Evolutionary conservation across 495 filamentous ascomycete species (phyloP), one percentile per base, ranked within the genome.

Genomic region (Sordaria brevicollis): DNA sequence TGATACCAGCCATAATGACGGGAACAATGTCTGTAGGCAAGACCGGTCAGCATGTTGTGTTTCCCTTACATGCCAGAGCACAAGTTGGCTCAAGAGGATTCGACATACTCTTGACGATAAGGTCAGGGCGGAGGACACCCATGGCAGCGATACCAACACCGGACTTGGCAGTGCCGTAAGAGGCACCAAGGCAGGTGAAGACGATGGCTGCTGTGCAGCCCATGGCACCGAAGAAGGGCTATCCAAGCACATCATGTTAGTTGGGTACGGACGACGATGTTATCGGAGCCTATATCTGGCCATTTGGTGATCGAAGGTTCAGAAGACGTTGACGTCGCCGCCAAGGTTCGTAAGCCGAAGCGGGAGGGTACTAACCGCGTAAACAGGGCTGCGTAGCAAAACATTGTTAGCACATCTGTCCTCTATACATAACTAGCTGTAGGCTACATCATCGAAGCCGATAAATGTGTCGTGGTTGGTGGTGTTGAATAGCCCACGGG

Each of bases 1-100:
- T 97, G 84, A 99, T 99, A 98, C 95, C 95, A 86, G 95, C 95
- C 95, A 99, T 99, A 88, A 99, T 96, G 82, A 99, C 95, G 78
- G 95, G 95, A 71, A 99, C 93, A 79, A 99, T 97, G 86, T 98
- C 95, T 99, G 73, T 21, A 8, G 2, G 10, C 21, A 37, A 69
- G 25, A 31, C 4, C 15, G 54, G 71, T 80, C 71, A 81, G 76
- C 68, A 70, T 37, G 37, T 35, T 15, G 67, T 19, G 10, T 29
- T 37, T 41, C 66, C n/a, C n/a, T n/a, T n/a, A n/a, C 41, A 37
- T 25, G 57, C 68, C 31, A 19, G 69, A 65, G 33, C 66, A 15
- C 31, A 35, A 69, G 34, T 68, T 65, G 71, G 33, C 71, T 85
- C 92, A 72, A 36, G 35, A 34, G 8, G 15, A 38, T 25, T 31